A percentile compares a stretch with the other conserved stretches of the same genome.
Conservation (phyloP, 139 green algal genomes). For the Chlamydomonas sphaeroides region DNA sequence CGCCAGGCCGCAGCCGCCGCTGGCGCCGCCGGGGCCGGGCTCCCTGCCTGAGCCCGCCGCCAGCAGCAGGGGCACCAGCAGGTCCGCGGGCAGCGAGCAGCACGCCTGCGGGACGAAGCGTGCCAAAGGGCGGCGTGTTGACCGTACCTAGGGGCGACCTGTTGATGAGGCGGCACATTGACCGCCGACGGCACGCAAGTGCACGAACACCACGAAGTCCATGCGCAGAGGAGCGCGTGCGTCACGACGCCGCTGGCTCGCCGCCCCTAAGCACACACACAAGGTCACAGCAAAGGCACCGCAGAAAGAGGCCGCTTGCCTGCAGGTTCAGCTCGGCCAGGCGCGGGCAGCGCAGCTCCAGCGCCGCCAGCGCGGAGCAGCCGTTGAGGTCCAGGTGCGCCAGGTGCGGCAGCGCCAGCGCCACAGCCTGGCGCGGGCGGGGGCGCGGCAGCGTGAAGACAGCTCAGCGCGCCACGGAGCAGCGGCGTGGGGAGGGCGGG, state of each 20-base stretch:
- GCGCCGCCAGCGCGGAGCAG: slow-evolving; percentile 50
- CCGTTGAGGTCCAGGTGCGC: slow-evolving; percentile 64
- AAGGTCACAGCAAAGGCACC: no score
- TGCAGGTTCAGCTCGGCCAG: slow-evolving; percentile 59
- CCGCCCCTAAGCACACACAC: no score
- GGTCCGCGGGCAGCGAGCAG: slow-evolving; percentile 22
- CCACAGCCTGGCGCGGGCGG: slow-evolving; percentile 52
- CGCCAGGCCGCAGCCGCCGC: slow-evolving; percentile 7
- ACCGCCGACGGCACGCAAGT: no score
- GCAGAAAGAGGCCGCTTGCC: no score
- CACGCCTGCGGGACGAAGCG: slow-evolving; percentile 16
- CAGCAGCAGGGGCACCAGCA: slow-evolving; percentile 9
- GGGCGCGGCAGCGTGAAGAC: slow-evolving; percentile 43
- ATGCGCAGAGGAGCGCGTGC: no score
- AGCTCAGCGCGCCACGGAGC: slow-evolving; percentile 7
- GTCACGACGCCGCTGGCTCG: no score
- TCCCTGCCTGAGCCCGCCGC: neutral
- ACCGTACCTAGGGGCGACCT: no score
- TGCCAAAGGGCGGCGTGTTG: neutral
- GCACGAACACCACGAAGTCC: no score
- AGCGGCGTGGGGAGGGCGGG: neutral
- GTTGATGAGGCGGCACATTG: no score
- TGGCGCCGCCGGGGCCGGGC: neutral
- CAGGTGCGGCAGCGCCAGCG: slow-evolving; percentile 59
- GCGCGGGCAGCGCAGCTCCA: slow-evolving; percentile 66